A percentile compares a stretch with the other conserved stretches of the same genome.
Evolutionary conservation across 805 yeast genomes (phyloP).

Genomic region (Pichia pseudocactophila): DNA sequence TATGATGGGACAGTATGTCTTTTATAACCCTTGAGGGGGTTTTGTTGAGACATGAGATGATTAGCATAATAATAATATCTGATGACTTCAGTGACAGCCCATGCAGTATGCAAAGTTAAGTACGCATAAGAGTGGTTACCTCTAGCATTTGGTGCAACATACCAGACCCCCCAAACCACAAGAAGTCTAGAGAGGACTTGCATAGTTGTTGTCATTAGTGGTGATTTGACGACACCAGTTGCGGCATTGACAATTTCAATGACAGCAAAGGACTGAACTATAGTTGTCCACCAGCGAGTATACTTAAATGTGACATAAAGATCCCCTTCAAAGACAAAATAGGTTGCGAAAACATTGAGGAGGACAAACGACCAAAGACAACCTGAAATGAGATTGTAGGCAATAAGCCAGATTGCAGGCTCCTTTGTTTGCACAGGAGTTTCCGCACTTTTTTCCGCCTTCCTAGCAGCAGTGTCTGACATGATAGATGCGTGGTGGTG

Average conservation of each 20-base stretch:
- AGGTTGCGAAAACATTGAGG: slow-evolving; percentile 20
- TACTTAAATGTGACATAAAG: slow-evolving; percentile 38
- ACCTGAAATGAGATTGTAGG: slow-evolving; percentile 27
- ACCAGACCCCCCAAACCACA: slow-evolving; percentile 75
- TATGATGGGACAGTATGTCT: slow-evolving; percentile 46
- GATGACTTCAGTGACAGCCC: slow-evolving; percentile 92
- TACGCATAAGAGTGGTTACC: slow-evolving; percentile 54
- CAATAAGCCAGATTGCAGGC: slow-evolving; percentile 23
- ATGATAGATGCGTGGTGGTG: no score
- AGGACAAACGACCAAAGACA: slow-evolving; percentile 27
- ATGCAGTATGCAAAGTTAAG: slow-evolving; percentile 62
- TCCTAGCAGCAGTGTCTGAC: no score
- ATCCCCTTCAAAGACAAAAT: slow-evolving; percentile 41
- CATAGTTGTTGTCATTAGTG: slow-evolving; percentile 70
- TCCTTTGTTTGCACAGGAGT: neutral
- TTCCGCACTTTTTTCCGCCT: no score
- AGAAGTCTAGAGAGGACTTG: slow-evolving; percentile 83
- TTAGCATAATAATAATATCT: slow-evolving; percentile 84
- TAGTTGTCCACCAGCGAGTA: slow-evolving; percentile 48
- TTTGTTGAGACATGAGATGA: slow-evolving; percentile 31
- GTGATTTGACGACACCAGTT: slow-evolving; percentile 77
- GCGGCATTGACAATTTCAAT: slow-evolving; percentile 74
- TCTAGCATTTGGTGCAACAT: slow-evolving; percentile 62
- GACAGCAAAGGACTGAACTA: slow-evolving; percentile 70
- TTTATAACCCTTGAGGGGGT: neutral